Evolutionary conservation across 2,329 filamentous ascomycete genomes (phyloP).

Genomic region (Thelonectria rubi): DNA sequence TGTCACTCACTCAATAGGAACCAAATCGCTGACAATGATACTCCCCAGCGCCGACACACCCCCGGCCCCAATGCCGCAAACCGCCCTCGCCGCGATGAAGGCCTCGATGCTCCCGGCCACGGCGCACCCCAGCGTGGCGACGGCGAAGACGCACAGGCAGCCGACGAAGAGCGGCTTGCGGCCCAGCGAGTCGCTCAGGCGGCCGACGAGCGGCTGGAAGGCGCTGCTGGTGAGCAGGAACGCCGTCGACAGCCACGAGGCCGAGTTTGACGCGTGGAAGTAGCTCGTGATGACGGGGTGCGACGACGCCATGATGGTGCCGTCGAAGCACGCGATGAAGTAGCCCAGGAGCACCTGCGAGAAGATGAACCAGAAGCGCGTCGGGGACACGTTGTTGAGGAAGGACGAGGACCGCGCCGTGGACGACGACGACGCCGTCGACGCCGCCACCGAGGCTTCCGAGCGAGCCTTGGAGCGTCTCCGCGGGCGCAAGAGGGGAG

Average conservation of each 20-base stretch:
- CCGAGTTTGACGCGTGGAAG: slow-evolving; percentile 79
- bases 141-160: slow-evolving; percentile 68
- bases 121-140: slow-evolving; percentile 75
- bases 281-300: slow-evolving; percentile 85
- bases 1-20: slow-evolving; percentile 71
- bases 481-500: slow-evolving; percentile 39
- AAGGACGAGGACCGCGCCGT: slow-evolving; percentile 40
- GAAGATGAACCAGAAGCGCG: slow-evolving; percentile 71
- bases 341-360: slow-evolving; percentile 64
- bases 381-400: slow-evolving; percentile 57
- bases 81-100: slow-evolving; percentile 74
- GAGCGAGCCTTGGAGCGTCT: slow-evolving; percentile 32
- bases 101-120: slow-evolving; percentile 72
- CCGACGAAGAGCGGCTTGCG: slow-evolving; percentile 72
- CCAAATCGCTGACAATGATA: slow-evolving; percentile 77
- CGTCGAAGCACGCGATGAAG: slow-evolving; percentile 74
- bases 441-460: slow-evolving; percentile 22
- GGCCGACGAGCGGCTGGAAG: slow-evolving; percentile 78
- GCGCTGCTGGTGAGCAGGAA: slow-evolving; percentile 81
- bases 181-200: slow-evolving; percentile 78
- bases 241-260: slow-evolving; percentile 83
- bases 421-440: slow-evolving; percentile 30
- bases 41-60: slow-evolving; percentile 74
- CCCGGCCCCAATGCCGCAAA: slow-evolving; percentile 78
- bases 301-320: slow-evolving; percentile 81